Evolutionary conservation across 1,284 basidiomycete genomes (phyloP).

Genomic region (Cryptococcus sp.): DNA sequence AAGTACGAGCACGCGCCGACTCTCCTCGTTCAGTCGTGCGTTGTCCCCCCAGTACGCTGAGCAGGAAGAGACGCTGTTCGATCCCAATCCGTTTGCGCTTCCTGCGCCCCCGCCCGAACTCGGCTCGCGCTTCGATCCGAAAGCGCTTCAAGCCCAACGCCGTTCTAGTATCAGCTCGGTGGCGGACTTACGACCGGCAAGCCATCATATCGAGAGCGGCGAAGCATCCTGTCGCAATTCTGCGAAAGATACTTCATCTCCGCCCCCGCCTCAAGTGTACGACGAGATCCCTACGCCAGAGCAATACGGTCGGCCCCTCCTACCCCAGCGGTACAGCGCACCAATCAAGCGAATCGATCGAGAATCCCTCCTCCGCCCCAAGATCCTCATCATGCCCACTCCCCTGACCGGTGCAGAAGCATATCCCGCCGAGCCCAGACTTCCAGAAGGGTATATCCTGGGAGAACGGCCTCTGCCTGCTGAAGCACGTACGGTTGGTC

Average conservation of each 20-base stretch:
- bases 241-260: neutral
- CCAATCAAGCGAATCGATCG: slow-evolving; percentile 20
- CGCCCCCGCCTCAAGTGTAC: slow-evolving; percentile 7
- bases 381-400: slow-evolving; percentile 49
- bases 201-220: neutral
- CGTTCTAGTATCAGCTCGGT: slow-evolving; percentile 7
- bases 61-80: slow-evolving; percentile 9
- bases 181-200: neutral
- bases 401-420: slow-evolving; percentile 24
- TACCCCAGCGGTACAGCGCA: slow-evolving; percentile 32
- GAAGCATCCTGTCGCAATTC: neutral
- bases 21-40: neutral
- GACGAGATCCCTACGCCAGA: slow-evolving; percentile 40
- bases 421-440: slow-evolving; percentile 12
- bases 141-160: slow-evolving; percentile 30
- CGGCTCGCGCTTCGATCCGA: slow-evolving; percentile 48
- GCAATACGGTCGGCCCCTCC: slow-evolving; percentile 42
- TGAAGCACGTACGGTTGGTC: slow-evolving; percentile 34
- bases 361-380: slow-evolving; percentile 42
- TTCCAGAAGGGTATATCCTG: slow-evolving; percentile 41
- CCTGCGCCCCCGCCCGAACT: slow-evolving; percentile 41
- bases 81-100: slow-evolving; percentile 48
- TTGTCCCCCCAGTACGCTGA: slow-evolving; percentile 6
- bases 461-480: slow-evolving; percentile 51
- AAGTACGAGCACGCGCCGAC: neutral